Evolutionary conservation across 164 flowering plant species (phyloP), one percentile per base, ranked within the genome.

Genomic region (Annona squamosa): DNA sequence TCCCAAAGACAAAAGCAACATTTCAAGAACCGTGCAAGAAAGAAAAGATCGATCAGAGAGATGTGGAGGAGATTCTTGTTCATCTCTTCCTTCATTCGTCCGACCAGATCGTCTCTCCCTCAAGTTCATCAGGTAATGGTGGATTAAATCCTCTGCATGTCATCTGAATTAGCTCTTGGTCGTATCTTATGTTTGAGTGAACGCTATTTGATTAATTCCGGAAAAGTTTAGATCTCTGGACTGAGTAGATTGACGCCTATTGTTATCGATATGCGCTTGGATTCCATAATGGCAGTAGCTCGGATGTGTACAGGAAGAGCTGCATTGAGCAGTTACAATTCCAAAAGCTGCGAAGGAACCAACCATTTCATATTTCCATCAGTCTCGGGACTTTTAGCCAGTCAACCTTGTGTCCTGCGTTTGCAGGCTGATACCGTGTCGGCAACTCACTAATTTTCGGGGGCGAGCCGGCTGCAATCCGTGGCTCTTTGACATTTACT

Each of bases 11-110:
- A 52, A 9, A 52, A 4, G 9, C 59, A 52, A 52, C 10, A 52
- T 9, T 9, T 52, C 59, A 46, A 69, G 44, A 69, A 37, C 67
- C n/a, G 10, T 13, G 42, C 16, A 41, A 4, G 5, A 5, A 17
- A 5, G 12, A 42, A 7, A 44, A 44, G 16, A 41, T 45, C 1
- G n/a, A 43, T 45, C 9, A 70, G 63, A 61, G 56, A 71, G 66
- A 78, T 78, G 80, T 70, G 75, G 80, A 41, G 77, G 68, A 75
- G 77, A 1, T 56, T 63, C 9, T 63, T 47, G 71, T 71, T 71
- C n/a, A 66, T 73, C 48, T 74, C 72, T 77, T 10, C 72, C 1
- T 71, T 63, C 16, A 59, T 74, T 52, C 48, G 64, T 48, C 19
- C 69, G 4, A 47, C 74, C 56, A 71, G 47, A 74, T 52, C 77